Conservation (phyloP, 2,329 filamentous ascomycete species). For the Microdochium bolleyi region DNA sequence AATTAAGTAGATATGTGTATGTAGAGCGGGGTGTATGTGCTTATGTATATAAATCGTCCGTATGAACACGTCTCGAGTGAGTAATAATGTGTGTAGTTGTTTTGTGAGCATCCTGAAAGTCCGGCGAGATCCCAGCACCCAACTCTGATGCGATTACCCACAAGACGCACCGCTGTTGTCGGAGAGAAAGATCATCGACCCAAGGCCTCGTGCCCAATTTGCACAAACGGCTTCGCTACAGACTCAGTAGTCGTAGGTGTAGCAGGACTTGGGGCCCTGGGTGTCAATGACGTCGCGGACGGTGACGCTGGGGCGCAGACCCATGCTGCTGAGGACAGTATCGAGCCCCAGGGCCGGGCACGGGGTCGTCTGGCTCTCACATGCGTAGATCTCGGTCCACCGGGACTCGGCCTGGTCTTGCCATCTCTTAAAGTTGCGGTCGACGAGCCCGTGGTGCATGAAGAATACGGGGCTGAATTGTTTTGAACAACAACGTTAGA, state of each 20-base stretch:
- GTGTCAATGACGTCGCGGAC: conserved; percentile 17
- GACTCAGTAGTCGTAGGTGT: conserved; percentile 19
- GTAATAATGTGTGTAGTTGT: too few species aligned
- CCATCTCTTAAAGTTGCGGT: conserved; percentile 20
- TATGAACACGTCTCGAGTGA: too few species aligned
- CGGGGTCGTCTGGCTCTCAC: conserved; percentile 8
- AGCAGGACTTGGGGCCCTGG: conserved; percentile 16
- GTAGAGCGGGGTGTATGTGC: too few species aligned
- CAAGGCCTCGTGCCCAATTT: too few species aligned
- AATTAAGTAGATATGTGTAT: too few species aligned
- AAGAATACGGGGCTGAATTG: conserved; percentile 18
- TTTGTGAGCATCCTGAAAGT: too few species aligned
- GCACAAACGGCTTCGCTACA: not conserved
- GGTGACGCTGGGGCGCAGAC: conserved; percentile 17
- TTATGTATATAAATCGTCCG: too few species aligned
- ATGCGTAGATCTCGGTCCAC: conserved; percentile 17
- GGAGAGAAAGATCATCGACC: too few species aligned
- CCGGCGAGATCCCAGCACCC: too few species aligned
- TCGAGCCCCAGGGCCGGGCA: conserved; percentile 18
- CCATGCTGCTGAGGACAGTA: conserved; percentile 14
- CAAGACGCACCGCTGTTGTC: too few species aligned
- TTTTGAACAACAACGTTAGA: not conserved
- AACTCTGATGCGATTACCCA: too few species aligned
- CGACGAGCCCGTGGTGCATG: conserved; percentile 23
- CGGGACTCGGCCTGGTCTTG: conserved; percentile 13